These are phyloP conservation scores for Camelina laxa DNA, from an alignment of 345 rosid species.

Conservation along the genomic window DNA sequence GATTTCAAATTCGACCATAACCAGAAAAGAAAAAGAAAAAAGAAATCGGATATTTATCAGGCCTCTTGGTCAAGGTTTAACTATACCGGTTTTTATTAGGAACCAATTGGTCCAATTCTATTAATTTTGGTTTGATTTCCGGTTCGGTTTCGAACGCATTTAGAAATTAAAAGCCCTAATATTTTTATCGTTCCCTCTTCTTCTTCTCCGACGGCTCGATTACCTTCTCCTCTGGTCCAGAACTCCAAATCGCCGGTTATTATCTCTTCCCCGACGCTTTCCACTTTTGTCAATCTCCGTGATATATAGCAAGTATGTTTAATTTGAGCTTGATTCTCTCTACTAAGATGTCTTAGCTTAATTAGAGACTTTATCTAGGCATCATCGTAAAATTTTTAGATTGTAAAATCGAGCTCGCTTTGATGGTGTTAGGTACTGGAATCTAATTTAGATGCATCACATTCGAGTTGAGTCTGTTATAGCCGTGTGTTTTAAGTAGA, in stretches of 20 bases:
- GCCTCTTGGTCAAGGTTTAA: background rate
- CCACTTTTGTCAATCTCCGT: background rate
- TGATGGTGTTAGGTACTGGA: background rate
- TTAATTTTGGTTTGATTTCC: conserved; percentile 5
- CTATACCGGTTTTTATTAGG: background rate
- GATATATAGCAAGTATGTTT: background rate
- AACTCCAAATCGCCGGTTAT: conserved; percentile 23
- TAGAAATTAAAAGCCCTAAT: conserved; percentile 11
- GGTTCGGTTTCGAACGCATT: conserved; percentile 9
- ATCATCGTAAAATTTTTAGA: background rate
- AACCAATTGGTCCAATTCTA: background rate
- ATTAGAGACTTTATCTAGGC: background rate
- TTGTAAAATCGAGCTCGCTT: background rate
- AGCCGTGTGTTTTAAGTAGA: background rate
- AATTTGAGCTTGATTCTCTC: background rate
- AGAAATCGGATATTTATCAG: too few species aligned
- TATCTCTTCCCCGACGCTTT: background rate
- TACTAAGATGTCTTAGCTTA: background rate
- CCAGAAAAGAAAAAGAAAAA: too few species aligned
- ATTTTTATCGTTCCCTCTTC: background rate
- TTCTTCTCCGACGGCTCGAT: conserved; percentile 21
- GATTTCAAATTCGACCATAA: too few species aligned
- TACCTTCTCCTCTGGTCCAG: conserved; percentile 8
- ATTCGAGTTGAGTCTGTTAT: background rate
- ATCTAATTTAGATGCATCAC: background rate